A percentile compares a stretch with the other conserved stretches of the same genome.
Conservation (phyloP, 2,329 filamentous ascomycete genomes). For the Fusarium pseudoanthophilum region DNA sequence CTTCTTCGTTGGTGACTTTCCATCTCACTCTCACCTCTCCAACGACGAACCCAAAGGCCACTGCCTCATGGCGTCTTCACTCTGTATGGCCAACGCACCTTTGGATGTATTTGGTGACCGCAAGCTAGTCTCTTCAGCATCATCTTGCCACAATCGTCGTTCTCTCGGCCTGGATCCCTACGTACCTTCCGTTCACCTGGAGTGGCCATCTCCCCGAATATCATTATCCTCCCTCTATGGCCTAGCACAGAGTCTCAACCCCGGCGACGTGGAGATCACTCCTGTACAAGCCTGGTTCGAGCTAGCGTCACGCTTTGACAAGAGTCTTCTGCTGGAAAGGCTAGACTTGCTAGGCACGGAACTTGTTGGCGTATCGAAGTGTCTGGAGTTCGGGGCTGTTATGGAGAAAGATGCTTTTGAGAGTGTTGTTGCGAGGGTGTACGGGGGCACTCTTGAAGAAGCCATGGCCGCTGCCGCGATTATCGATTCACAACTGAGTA, state of each 20-base stretch:
- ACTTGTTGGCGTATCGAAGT: conserved; percentile 57
- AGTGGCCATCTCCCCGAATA: conserved; percentile 55
- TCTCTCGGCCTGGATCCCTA: conserved; percentile 24
- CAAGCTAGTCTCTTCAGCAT: conserved; percentile 32
- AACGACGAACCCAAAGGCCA: conserved; percentile 53
- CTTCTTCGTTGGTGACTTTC: conserved; percentile 55
- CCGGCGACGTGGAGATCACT: conserved; percentile 56
- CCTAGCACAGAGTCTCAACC: conserved; percentile 59
- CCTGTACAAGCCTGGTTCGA: conserved; percentile 68
- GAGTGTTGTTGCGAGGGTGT: conserved; percentile 55
- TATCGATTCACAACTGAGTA: neutral
- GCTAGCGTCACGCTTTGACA: conserved; percentile 55
- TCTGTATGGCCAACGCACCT: conserved; percentile 55
- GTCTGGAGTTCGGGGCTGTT: conserved; percentile 59
- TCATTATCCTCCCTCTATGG: conserved; percentile 56
- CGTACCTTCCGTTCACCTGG: conserved; percentile 42
- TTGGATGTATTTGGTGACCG: conserved; percentile 47
- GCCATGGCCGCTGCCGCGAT: conserved; percentile 25
- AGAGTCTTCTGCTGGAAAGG: conserved; percentile 51
- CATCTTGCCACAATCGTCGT: conserved; percentile 28
- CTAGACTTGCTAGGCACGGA: conserved; percentile 54
- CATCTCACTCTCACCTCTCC: conserved; percentile 46
- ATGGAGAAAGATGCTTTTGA: conserved; percentile 61
- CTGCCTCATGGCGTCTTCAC: conserved; percentile 57
- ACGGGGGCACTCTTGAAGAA: conserved; percentile 45